Percentiles rank a stretch among this genome's conserved stretches.
Evolutionary conservation across 2,329 filamentous ascomycete genomes (phyloP).

Genomic region (Paecilomyces niveus): DNA sequence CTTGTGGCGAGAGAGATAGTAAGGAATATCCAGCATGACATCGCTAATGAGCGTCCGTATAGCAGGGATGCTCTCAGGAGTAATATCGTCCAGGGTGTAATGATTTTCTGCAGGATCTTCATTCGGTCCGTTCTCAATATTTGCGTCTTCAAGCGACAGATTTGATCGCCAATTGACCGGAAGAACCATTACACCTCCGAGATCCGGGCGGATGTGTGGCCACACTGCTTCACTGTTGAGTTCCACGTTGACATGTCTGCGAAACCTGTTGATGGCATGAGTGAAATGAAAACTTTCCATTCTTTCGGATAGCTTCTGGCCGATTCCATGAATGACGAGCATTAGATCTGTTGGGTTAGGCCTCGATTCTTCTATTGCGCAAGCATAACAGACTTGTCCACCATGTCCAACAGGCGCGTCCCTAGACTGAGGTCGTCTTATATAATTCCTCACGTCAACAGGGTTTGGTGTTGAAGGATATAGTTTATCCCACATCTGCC

Average conservation of each 20-base stretch:
- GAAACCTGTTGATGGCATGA: slow-evolving; percentile 86
- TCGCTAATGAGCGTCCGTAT: slow-evolving; percentile 93
- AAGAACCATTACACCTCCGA: slow-evolving; percentile 87
- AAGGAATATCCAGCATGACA: slow-evolving; percentile 97
- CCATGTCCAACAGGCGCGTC: slow-evolving; percentile 16
- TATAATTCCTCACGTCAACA: slow-evolving; percentile 35
- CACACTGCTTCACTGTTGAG: slow-evolving; percentile 68
- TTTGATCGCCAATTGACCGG: slow-evolving; percentile 92
- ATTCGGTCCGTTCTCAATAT: slow-evolving; percentile 45
- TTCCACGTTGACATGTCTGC: slow-evolving; percentile 79
- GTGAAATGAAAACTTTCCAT: slow-evolving; percentile 98
- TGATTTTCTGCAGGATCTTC: slow-evolving; percentile 54
- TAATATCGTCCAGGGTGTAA: slow-evolving; percentile 78
- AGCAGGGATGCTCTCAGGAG: slow-evolving; percentile 79
- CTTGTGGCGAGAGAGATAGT: slow-evolving; percentile 95
- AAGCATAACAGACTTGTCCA: slow-evolving; percentile 43
- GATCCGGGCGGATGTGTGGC: slow-evolving; percentile 64
- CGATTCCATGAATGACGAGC: slow-evolving; percentile 89
- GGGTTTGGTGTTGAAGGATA: slow-evolving; percentile 48
- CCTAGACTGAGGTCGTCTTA: slow-evolving; percentile 30
- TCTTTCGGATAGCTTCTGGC: slow-evolving; percentile 88
- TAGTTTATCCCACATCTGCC: slow-evolving; percentile 65
- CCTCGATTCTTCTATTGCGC: slow-evolving; percentile 55
- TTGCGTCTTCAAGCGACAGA: slow-evolving; percentile 77
- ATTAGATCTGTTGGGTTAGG: slow-evolving; percentile 79